Evolutionary conservation across 2,329 filamentous ascomycete species (phyloP), one percentile per base, ranked within the genome.

Genomic region (Hypoxylon rubiginosum): DNA sequence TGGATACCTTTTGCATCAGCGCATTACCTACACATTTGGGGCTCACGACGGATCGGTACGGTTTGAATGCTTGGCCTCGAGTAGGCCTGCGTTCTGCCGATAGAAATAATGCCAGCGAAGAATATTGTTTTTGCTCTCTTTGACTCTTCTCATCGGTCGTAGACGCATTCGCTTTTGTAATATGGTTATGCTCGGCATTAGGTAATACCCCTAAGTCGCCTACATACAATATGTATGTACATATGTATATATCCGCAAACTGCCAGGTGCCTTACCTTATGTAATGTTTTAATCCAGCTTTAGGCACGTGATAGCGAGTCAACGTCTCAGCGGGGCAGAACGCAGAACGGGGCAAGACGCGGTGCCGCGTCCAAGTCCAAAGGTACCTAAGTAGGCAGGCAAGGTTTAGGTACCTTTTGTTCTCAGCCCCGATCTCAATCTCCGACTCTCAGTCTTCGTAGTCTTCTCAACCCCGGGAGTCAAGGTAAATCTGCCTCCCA

Each of bases 1-100:
- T 70, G n/a, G n/a, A n/a, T n/a, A 67, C 64, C 64, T 70, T 70
- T 70, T 70, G 65, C 61, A 67, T 67, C 67, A 69, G 67, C 67
- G 64, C 56, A 55, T 49, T 5, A 17, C 24, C 30, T 8, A 30
- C 46, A 17, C 58, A 65, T 63, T 61, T 48, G 50, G 55, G 49
- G n/a, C 39, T 65, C 26, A 55, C 45, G 56, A 50, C 67, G 56
- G 55, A 52, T 58, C 57, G 41, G 56, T 48, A 66, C 45, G 53
- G 46, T 36, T 67, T 54, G 55, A 41, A 34, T 41, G 36, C 34
- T 51, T n/a, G 43, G 34, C 57, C 32, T 55, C 17, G 52, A 9
- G 9, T 32, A 58, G 13, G 3, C 10, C 11, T 15, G 19, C 2
- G 8, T 58, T 49, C 15, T 66, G 32, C 17, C 28, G 57, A 32